Percentiles rank a stretch among this genome's conserved stretches.
Conservation (phyloP, 2,329 filamentous ascomycete genomes). For the Botrytis medusae region DNA sequence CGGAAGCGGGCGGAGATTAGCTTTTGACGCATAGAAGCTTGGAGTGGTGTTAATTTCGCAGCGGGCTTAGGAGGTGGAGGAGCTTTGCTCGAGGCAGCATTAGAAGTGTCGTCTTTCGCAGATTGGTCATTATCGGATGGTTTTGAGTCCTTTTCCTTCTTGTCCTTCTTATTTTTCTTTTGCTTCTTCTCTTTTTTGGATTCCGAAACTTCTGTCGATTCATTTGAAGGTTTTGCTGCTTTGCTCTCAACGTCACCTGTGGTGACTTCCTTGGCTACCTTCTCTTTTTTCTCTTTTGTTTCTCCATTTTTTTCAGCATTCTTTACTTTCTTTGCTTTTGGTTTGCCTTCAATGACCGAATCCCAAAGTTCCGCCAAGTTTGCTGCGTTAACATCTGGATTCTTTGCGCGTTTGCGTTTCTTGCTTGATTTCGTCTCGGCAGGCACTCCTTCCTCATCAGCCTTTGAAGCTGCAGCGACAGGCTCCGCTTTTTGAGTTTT, state of each 20-base stretch:
- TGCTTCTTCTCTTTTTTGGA: conserved; percentile 37
- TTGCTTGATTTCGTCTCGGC: conserved; percentile 41
- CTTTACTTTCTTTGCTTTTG: conserved; percentile 36
- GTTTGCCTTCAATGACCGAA: conserved; percentile 69
- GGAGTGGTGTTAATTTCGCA: conserved; percentile 81
- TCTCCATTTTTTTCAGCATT: conserved; percentile 27
- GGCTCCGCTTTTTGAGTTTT: conserved; percentile 58
- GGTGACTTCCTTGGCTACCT: conserved; percentile 30
- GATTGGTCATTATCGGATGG: not conserved
- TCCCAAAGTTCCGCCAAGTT: conserved; percentile 81
- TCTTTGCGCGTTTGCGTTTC: conserved; percentile 57
- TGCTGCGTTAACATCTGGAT: conserved; percentile 56
- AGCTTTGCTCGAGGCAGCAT: conserved; percentile 27
- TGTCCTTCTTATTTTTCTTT: conserved; percentile 42
- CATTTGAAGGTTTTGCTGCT: conserved; percentile 15
- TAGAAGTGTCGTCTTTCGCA: not conserved
- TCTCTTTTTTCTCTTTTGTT: conserved; percentile 36
- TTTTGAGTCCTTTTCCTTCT: conserved; percentile 33
- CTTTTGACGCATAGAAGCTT: conserved; percentile 92
- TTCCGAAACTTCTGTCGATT: conserved; percentile 21
- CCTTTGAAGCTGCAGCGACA: conserved; percentile 2
- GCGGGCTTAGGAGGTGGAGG: conserved; percentile 41
- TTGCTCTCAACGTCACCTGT: conserved; percentile 37
- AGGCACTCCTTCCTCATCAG: conserved; percentile 30
- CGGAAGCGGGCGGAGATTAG: conserved; percentile 93